Evolutionary conservation across 257 asterid genomes (phyloP).

Genomic region (Ehretia macrophylla): DNA sequence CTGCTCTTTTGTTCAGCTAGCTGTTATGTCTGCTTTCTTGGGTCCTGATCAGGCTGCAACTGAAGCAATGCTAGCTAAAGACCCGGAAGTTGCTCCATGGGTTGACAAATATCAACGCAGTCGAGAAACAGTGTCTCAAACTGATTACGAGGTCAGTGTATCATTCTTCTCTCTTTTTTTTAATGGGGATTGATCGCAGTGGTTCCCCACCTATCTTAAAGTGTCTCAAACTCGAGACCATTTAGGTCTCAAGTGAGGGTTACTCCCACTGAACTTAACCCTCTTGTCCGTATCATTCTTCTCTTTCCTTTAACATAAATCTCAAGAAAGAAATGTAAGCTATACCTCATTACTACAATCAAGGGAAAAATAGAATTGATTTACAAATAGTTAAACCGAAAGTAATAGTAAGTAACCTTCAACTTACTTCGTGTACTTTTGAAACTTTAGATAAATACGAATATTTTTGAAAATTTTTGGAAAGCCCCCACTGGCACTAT

Average conservation of each 20-base stretch:
- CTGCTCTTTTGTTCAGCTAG: constrained; percentile 44
- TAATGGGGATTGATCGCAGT: neutral
- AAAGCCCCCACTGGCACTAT: no score
- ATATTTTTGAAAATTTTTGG: no score
- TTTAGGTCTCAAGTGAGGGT: no score
- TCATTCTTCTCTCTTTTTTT: neutral
- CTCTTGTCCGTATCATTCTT: neutral
- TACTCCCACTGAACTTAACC: no score
- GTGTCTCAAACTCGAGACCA: neutral
- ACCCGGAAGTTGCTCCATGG: constrained; percentile 87
- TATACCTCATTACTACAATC: no score
- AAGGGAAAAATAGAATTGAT: no score
- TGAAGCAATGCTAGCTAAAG: constrained; percentile 65
- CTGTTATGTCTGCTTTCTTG: constrained; percentile 90
- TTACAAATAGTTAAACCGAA: no score
- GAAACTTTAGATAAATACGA: no score
- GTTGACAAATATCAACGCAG: constrained; percentile 93
- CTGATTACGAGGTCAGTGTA: constrained; percentile 67
- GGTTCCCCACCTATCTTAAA: neutral
- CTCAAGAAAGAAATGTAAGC: no score
- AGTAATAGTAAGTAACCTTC: no score
- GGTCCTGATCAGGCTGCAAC: constrained; percentile 92
- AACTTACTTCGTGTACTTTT: no score
- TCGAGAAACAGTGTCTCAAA: constrained; percentile 90
- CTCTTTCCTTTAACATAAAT: no score